Evolutionary conservation across 129 eudicot genomes (phyloP), one percentile per base, ranked within the genome.

Genomic region (Smallanthus sonchifolius): DNA sequence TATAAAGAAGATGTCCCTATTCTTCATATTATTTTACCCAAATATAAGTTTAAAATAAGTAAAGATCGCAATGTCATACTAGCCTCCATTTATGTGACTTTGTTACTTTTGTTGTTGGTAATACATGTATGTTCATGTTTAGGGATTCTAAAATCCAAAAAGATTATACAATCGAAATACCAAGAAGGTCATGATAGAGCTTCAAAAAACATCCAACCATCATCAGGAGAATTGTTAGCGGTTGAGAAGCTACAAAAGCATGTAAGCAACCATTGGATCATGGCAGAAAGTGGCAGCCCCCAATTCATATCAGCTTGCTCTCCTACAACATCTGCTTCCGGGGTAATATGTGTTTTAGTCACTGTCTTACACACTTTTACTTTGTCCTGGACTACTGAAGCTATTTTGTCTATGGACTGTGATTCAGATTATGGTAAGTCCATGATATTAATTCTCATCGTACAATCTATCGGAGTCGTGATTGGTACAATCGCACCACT

Each of bases 281-380:
- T 68, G 73, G 57, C 20, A 3, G 73, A 6, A 68, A 68, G 52
- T 28, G 73, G 73, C 2, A 68, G 73, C 40, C 73, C 73, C 57
- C 59, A 68, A 68, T 68, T 68, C 28, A 45, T 45, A 1, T 5
- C 59, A 32, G 24, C 57, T 68, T 68, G 43, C 42, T 68, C 1
- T 14, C 13, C 0, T 14, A 68, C 73, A 1, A 43, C 57, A 9
- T 5, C 73, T 7, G 73, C 73, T 28, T 45, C 73, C 1, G 59
- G 57, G 73, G 42, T 67, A 45, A 67, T 67, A 67, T 67, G 56
- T 44, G 73, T 44, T 28, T 11, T 45, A 28, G 7, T 14, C 40
- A 13, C 39, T 14, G 2, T 68, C 14, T 32, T 7, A 7, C 57
- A 68, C 20, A 34, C 10, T 34, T 20, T 61, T 2, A 61, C 42